Evolutionary conservation across 2,329 filamentous ascomycete genomes (phyloP), one percentile per base, ranked within the genome.

Genomic region (Spiromastix sp.): DNA sequence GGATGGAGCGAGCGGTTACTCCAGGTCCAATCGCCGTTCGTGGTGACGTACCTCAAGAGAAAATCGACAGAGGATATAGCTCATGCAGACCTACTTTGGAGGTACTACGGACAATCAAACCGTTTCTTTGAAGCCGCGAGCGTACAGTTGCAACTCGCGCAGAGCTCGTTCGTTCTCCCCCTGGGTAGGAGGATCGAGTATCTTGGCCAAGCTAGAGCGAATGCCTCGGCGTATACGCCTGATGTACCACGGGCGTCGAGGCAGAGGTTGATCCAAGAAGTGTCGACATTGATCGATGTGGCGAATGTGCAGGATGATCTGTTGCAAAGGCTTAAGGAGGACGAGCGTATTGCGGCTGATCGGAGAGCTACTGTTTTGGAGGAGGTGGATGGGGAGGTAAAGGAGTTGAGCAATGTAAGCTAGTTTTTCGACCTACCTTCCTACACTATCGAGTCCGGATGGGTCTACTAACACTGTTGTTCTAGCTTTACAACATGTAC

Each of bases 251-350:
- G 85, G 32, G 83, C 89, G 51, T 75, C 80, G 41, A 82, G 91
- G 55, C 91, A 95, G 57, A 72, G 86, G 40, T 68, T 96, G 18
- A 74, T 89, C 38, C 84, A 93, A 48, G 79, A 85, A 42, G 82
- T 95, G 16, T 79, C 79, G 2, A 86, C 91, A 46, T 69, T 93
- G 29, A 75, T 98, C 7, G 91, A 98, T 49, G 77, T 96, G 32
- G 89, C 87, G 10, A 89, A 91, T 51, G 91, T 98, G 35, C 91
- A 98, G 57, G 85, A 94, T 52, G 91, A 98, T 49, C 62, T 96
- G 27, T 60, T 96, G 16, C 81, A 86, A 53, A 74, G 85, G 30
- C 65, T 98, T 34, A 76, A 71, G 52, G 71, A 71, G 7, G 91
- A 98, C 45, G 55, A 66, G 1, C 76, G 91, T 28, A 71, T 95